These are phyloP conservation scores for Crithidia acanthocephali DNA, from an alignment of 208 protist genomes.

Conservation along the genomic window DNA sequence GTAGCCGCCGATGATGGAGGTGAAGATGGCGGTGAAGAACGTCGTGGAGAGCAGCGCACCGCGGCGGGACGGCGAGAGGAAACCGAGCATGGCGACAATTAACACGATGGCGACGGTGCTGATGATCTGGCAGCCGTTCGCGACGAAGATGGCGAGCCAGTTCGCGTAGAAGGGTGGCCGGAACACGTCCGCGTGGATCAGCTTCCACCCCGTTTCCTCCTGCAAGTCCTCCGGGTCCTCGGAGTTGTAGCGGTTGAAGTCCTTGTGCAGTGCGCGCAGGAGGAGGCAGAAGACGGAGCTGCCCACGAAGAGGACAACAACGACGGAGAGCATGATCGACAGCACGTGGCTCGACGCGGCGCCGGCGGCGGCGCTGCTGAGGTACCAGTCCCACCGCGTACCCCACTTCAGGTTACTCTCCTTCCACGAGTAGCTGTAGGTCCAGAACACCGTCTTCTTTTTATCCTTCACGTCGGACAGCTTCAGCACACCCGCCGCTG, in stretches of 20 bases:
- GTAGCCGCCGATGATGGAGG: constrained; percentile 92
- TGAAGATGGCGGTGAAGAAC: constrained; percentile 78
- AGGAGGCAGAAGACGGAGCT: constrained; percentile 94
- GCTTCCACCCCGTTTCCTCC: constrained; percentile 96
- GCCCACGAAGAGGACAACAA: constrained; percentile 94
- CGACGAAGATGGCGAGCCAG: constrained; percentile 91
- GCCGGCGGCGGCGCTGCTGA: constrained; percentile 78
- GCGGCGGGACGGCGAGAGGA: constrained; percentile 95
- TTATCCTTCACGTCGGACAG: constrained; percentile 37
- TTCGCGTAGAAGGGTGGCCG: constrained; percentile 86
- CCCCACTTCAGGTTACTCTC: constrained; percentile 90
- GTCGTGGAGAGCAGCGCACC: constrained; percentile 91
- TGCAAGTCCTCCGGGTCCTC: constrained; percentile 64
- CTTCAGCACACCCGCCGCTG: constrained; percentile 16
- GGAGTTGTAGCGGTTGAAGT: constrained; percentile 95
- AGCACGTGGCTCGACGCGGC: constrained; percentile 91
- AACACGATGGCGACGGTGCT: constrained; percentile 80
- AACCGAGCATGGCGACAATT: constrained; percentile 95
- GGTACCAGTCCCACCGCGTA: constrained; percentile 97
- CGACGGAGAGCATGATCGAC: constrained; percentile 96
- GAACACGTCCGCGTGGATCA: constrained; percentile 98
- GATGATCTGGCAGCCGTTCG: constrained; percentile 96
- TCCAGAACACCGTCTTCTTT: constrained; percentile 56
- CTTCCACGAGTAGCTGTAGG: constrained; percentile 89
- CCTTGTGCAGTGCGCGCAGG: constrained; percentile 95